phyloP scores from a whole-genome alignment of 2,329 filamentous ascomycete species.

The Bipolaris cookei region DNA sequence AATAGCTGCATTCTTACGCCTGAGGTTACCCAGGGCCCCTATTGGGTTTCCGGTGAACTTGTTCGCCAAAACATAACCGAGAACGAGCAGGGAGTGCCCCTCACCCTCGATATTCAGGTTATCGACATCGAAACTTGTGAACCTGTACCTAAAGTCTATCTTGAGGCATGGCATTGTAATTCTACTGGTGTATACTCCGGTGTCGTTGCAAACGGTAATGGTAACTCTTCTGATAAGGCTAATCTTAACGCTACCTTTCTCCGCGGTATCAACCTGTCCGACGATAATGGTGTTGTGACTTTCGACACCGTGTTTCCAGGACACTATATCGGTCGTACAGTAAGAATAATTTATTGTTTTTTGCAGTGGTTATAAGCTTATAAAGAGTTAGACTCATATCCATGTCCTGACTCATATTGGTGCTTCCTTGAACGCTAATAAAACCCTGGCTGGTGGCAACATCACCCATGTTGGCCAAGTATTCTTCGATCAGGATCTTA shows the following conservation, averaged over 20 bases:
- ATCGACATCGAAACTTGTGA: constrained; percentile 62
- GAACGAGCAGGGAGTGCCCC: constrained; percentile 55
- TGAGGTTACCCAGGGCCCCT: constrained; percentile 44
- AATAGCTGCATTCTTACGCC: constrained; percentile 46
- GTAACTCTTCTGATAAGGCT: constrained; percentile 39
- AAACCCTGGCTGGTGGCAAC: constrained; percentile 46
- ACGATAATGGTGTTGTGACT: constrained; percentile 55
- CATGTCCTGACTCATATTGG: constrained; percentile 52
- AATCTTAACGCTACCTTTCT: constrained; percentile 51
- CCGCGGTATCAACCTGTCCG: constrained; percentile 56
- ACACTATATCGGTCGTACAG: constrained; percentile 43
- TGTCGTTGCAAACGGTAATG: constrained; percentile 52
- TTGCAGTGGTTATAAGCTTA: neutral
- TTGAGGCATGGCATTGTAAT: constrained; percentile 62
- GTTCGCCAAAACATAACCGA: constrained; percentile 59
- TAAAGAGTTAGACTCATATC: constrained; percentile 42
- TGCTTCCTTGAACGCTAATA: constrained; percentile 48
- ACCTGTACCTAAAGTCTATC: constrained; percentile 55
- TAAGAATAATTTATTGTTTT: constrained; percentile 17
- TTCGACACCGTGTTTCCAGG: constrained; percentile 59
- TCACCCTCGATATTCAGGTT: constrained; percentile 61
- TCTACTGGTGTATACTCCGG: constrained; percentile 44
- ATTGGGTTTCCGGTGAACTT: constrained; percentile 58
- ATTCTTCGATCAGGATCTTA: constrained; percentile 52
- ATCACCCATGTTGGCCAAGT: constrained; percentile 55